Evolutionary conservation across 1,284 basidiomycete species (phyloP), one percentile per base, ranked within the genome.

Genomic region (Cutaneotrichosporon curvatum): DNA sequence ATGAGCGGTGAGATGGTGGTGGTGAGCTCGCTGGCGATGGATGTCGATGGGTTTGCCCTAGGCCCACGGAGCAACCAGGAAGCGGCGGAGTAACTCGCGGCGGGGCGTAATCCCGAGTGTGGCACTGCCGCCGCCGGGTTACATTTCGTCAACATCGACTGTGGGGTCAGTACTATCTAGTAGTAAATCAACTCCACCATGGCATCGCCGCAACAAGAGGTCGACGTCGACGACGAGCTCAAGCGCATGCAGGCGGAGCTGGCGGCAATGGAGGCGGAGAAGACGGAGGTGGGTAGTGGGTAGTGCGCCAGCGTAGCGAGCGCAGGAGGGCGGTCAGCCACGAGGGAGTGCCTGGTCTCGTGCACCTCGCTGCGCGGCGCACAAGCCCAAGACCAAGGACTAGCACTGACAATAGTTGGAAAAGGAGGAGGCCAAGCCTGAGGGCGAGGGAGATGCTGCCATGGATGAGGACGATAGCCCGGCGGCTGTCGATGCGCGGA

Each of bases 211-310:
- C 53, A 52, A 15, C 65, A 67, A 32, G 62, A 65, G 36, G 58
- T 59, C 36, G 59, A 67, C 45, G 67, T 70, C 18, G 67, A 70
- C 46, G 67, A 67, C 70, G 76, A 78, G 51, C 67, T 79, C 37
- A 70, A 72, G 51, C 70, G 72, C 58, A 95, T 95, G 91, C 94
- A 92, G 74, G 86, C 88, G 68, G 79, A 87, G 45, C 84, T 91
- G 20, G 86, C 84, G 37, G 65, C 95, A 70, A 80, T 97, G 60
- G 91, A 95, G 64, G 87, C 85, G 40, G 86, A 85, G 47, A 85
- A 87, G 51, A 84, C 87, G 60, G 78, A 82, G 43, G 62, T 68
- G 33, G 37, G 67, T 58, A 21, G 23, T 23, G 8, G 5, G 32
- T 15, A 6, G 11, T 34, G 8, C 6, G 15, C 7, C 32, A 15